Conservation (phyloP, 305 asterid species). For the Fraxinus velutina region DNA sequence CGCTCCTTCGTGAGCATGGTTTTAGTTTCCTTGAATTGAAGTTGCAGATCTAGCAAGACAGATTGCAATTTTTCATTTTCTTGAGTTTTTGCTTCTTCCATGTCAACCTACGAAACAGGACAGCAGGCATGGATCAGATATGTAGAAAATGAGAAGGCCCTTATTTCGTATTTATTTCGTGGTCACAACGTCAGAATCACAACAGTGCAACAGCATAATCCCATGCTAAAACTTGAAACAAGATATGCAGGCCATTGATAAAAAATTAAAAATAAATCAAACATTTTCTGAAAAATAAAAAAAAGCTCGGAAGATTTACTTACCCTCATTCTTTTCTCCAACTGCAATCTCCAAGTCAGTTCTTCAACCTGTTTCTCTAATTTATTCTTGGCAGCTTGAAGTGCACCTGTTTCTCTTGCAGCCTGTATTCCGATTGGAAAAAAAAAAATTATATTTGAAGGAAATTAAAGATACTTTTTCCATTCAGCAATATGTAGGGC, state of each 20-base stretch:
- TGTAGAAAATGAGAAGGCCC: background rate
- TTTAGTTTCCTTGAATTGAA: conserved; percentile 75
- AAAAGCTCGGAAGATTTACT: conserved; percentile 21
- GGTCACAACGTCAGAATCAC: background rate
- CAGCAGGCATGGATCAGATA: conserved; percentile 6
- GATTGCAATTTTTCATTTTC: conserved; percentile 79
- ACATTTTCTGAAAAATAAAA: background rate
- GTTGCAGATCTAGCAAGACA: conserved; percentile 74
- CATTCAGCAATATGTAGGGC: background rate
- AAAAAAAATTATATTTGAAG: background rate
- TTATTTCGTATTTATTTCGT: no score
- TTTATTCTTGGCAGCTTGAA: conserved; percentile 99
- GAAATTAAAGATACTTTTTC: background rate
- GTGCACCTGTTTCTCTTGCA: conserved; percentile 98
- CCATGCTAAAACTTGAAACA: background rate
- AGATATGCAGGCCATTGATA: background rate
- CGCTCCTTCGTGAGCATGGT: conserved; percentile 63
- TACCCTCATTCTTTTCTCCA: conserved; percentile 98
- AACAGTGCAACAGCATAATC: background rate
- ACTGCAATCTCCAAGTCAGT: conserved; percentile 94
- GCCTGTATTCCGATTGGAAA: conserved; percentile 47
- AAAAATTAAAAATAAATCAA: background rate
- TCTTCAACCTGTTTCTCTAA: conserved; percentile 99
- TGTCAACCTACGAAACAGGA: conserved; percentile 56
- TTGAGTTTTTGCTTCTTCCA: conserved; percentile 91